Evolutionary conservation across 1,139 yeast genomes (phyloP).

Genomic region (Oligophagozyma castellii): DNA sequence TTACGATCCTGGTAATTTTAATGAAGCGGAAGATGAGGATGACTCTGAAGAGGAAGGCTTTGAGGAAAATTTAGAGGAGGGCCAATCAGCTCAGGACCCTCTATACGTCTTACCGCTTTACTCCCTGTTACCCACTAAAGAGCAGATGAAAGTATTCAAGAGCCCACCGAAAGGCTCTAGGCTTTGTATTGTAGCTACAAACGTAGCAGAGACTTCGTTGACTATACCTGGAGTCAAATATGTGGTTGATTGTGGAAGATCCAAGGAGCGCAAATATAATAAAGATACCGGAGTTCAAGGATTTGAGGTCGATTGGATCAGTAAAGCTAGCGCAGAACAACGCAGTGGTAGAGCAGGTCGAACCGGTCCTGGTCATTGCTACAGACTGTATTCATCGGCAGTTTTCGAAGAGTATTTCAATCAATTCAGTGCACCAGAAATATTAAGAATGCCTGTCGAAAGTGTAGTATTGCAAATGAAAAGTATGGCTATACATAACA

Average conservation of each 20-base stretch:
- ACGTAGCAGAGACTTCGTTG: conserved; percentile 94
- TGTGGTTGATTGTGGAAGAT: conserved; percentile 90
- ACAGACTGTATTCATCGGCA: conserved; percentile 88
- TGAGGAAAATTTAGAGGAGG: conserved; percentile 65
- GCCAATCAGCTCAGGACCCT: conserved; percentile 69
- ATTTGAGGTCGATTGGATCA: conserved; percentile 82
- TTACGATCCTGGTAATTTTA: conserved; percentile 14
- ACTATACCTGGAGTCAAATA: conserved; percentile 94
- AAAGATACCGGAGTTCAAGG: conserved; percentile 86
- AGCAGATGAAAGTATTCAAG: conserved; percentile 88
- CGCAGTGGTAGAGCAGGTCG: conserved; percentile 98
- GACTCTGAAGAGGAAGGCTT: conserved; percentile 80
- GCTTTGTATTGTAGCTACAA: conserved; percentile 88
- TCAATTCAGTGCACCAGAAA: conserved; percentile 80
- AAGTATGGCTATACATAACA: conserved; percentile 88
- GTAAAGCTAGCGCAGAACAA: conserved; percentile 93
- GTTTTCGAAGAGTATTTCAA: conserved; percentile 76
- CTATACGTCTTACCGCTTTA: conserved; percentile 84
- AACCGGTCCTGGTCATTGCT: conserved; percentile 98
- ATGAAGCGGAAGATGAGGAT: conserved; percentile 27
- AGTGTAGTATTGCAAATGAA: conserved; percentile 91
- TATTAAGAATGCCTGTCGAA: conserved; percentile 89
- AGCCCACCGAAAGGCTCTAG: conserved; percentile 77
- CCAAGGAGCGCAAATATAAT: conserved; percentile 76
- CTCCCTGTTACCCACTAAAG: conserved; percentile 80